Conservation (phyloP, 257 asterid species). For the Agastache rugosa region DNA sequence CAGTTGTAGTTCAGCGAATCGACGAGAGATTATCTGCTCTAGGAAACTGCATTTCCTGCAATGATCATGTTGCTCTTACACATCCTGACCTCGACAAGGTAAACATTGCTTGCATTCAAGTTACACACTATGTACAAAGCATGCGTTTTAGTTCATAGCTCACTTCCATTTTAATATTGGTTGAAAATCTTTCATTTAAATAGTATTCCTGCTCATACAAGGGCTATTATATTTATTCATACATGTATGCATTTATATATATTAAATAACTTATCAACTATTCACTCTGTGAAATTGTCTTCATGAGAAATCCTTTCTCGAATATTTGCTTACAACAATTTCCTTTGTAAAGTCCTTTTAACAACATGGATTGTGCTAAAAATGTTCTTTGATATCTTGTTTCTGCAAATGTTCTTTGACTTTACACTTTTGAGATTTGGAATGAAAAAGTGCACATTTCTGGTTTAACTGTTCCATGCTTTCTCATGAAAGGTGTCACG, state of each 20-base stretch:
- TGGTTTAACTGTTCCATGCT: not conserved
- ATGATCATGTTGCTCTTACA: conserved; percentile 90
- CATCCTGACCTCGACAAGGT: conserved; percentile 90
- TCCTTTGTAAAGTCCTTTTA: too few species aligned
- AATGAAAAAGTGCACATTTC: not conserved
- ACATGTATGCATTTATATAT: too few species aligned
- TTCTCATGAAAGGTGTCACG: not conserved
- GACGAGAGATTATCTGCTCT: conserved; percentile 89
- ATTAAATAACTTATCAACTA: not conserved
- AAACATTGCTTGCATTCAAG: conserved; percentile 21
- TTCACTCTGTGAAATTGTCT: not conserved
- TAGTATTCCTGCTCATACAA: not conserved
- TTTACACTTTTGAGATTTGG: not conserved
- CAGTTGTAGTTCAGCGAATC: conserved; percentile 89
- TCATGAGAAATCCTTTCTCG: not conserved
- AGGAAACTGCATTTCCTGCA: conserved; percentile 92
- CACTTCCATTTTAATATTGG: not conserved
- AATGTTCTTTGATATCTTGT: not conserved
- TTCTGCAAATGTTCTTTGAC: not conserved
- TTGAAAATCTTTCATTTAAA: not conserved
- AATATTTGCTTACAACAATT: not conserved
- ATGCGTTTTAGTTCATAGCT: not conserved
- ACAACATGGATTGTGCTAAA: not conserved
- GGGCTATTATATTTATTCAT: not conserved
- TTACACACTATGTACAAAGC: not conserved